phyloP scores from a whole-genome alignment of 495 filamentous ascomycete species.

The Schizothecium vesticola region DNA sequence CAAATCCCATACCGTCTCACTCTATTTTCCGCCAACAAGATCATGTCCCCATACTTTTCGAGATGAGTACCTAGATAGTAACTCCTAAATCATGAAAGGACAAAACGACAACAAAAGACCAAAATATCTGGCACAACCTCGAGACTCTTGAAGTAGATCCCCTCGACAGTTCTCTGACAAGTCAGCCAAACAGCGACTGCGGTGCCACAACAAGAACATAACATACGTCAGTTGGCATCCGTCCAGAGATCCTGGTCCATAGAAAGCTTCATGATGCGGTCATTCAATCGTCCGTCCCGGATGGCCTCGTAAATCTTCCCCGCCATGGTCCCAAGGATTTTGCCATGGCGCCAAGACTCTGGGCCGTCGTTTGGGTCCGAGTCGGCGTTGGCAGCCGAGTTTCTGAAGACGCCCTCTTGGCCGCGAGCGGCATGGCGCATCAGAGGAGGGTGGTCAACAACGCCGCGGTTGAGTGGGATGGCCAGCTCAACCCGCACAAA shows the following conservation, averaged over 20 bases:
- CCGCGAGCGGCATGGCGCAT: neutral
- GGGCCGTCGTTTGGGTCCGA: neutral
- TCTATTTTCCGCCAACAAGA: no score
- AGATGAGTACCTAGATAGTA: no score
- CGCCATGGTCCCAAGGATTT: constrained; percentile 23
- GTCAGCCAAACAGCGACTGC: no score
- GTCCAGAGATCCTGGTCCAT: neutral
- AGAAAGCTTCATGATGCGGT: constrained; percentile 21
- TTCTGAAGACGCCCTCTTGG: neutral
- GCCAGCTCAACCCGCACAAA: constrained; percentile 38
- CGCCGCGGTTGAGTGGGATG: constrained; percentile 42
- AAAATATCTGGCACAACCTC: no score
- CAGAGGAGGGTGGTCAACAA: constrained; percentile 38
- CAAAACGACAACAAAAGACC: no score
- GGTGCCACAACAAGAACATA: no score
- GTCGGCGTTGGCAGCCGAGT: neutral
- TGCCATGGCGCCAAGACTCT: neutral
- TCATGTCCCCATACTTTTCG: no score
- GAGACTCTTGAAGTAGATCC: neutral
- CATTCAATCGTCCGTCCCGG: constrained; percentile 15
- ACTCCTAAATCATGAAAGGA: no score
- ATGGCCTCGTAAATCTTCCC: constrained; percentile 27
- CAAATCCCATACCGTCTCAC: no score
- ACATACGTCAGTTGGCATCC: neutral
- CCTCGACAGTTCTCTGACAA: no score